Percentiles rank a stretch among this genome's conserved stretches.
Conservation (phyloP, 2,329 filamentous ascomycete genomes). For the Hymenoscyphus albidus region DNA sequence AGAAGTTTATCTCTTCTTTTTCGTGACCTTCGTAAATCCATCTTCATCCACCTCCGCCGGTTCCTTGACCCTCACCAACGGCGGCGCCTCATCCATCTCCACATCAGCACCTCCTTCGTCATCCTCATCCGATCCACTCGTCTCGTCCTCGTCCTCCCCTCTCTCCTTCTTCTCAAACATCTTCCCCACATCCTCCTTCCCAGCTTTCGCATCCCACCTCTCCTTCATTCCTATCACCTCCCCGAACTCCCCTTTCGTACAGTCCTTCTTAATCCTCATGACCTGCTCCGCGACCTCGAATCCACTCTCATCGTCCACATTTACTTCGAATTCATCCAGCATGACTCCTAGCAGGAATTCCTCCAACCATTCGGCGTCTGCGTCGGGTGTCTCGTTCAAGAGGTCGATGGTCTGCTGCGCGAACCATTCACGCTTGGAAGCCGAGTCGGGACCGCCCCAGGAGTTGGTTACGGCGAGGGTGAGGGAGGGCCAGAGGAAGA, state of each 20-base stretch:
- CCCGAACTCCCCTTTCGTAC: constrained; percentile 61
- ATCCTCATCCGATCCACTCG: constrained; percentile 52
- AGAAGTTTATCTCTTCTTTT: constrained; percentile 50
- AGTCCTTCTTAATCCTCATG: constrained; percentile 61
- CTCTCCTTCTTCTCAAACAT: constrained; percentile 43
- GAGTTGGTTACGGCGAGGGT: constrained; percentile 80
- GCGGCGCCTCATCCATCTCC: constrained; percentile 67
- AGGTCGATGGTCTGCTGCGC: constrained; percentile 82
- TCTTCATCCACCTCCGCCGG: constrained; percentile 75
- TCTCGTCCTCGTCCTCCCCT: constrained; percentile 51
- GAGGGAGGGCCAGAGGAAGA: constrained; percentile 86
- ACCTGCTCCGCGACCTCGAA: constrained; percentile 71
- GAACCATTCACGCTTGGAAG: constrained; percentile 95
- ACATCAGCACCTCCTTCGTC: constrained; percentile 54
- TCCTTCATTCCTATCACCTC: constrained; percentile 60
- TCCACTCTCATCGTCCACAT: constrained; percentile 84
- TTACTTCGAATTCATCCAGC: constrained; percentile 92
- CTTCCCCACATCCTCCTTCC: constrained; percentile 39
- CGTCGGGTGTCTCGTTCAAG: constrained; percentile 55
- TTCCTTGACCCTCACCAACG: constrained; percentile 54
- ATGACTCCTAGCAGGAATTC: constrained; percentile 83
- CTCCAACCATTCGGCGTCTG: constrained; percentile 78
- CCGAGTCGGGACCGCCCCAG: constrained; percentile 80
- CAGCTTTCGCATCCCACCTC: constrained; percentile 59
- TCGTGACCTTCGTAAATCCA: constrained; percentile 72